A percentile compares a stretch with the other conserved stretches of the same genome.
Evolutionary conservation across 805 yeast species (phyloP).

Genomic region (Saturnispora diversa): DNA sequence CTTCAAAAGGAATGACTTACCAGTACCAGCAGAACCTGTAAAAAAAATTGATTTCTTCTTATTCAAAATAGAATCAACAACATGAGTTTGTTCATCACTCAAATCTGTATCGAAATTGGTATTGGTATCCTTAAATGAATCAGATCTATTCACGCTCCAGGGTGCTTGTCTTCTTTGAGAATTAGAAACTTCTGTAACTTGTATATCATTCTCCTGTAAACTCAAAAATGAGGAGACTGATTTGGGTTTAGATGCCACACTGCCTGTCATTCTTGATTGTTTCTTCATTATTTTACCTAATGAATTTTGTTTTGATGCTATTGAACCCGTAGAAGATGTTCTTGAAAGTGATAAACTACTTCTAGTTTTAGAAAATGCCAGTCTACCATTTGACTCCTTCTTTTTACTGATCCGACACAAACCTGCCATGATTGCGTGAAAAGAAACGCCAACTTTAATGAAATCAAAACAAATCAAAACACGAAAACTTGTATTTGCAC

Average conservation of each 20-base stretch:
- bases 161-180: conserved; percentile 9
- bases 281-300: conserved; percentile 9
- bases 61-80: conserved; percentile 44
- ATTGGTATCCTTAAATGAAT: conserved; percentile 5
- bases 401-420: conserved; percentile 7
- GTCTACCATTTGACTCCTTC: conserved; percentile 5
- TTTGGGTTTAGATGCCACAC: neutral
- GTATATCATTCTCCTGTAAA: neutral
- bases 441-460: neutral
- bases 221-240: conserved; percentile 3
- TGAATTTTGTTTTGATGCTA: neutral
- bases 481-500: neutral
- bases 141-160: conserved; percentile 7
- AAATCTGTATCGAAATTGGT: conserved; percentile 7
- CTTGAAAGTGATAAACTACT: conserved; percentile 5
- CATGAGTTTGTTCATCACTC: conserved; percentile 36
- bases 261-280: conserved; percentile 10
- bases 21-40: conserved; percentile 86
- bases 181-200: neutral
- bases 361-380: conserved; percentile 7
- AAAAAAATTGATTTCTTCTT: conserved; percentile 53
- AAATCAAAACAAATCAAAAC: conserved; percentile 3
- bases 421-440: conserved; percentile 1
- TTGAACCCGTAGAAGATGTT: conserved; percentile 1
- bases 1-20: conserved; percentile 64